Evolutionary conservation across 2,329 filamentous ascomycete genomes (phyloP), one percentile per base, ranked within the genome.

Genomic region (Endoconidiophora laricicola): DNA sequence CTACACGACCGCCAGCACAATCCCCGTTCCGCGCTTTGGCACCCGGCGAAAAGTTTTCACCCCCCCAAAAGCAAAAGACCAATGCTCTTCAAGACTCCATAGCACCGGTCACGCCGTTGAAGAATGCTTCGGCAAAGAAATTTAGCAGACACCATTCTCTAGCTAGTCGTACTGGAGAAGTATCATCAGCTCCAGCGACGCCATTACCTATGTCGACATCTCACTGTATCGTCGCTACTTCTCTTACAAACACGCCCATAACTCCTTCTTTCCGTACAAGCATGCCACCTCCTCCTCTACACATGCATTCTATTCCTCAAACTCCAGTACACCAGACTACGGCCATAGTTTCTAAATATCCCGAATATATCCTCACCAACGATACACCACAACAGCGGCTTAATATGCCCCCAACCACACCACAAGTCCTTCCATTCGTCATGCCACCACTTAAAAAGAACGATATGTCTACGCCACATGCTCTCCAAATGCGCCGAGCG

Each of bases 401-500:
- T 29, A 12, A 26, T n/a, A 12, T 44, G 22, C 9, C 46, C 3
- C 20, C 46, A 6, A 18, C 33, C 3, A 18, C 16, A 4, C 22
- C 43, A 5, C 36, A 36, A n/a, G 20, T 51, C 1, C 33, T 36
- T 2, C 46, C 48, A 10, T 54, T 54, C 41, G 42, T 44, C n/a
- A 54, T 54, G 52, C 48, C 52, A 1, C 37, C 44, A 1, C 48
- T 51, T 20, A 56, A 62, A 7, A 56, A 65, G 14, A 57, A 59
- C 4, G 57, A 58, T 3, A 54, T 62, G 26, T 55, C 65, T 26
- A 55, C 53, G n/a, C 57, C 61, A 29, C 56, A 61, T 4, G 58
- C 61, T 4, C 10, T 54, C 12, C 46, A 58, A 54, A 22, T 54
- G 7, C 58, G 62, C 5, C 64, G 66, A 37, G 60, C 62, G 2